These are phyloP conservation scores for Styphnolobium japonicum DNA, from an alignment of 306 rosid species.

Conservation along the genomic window DNA sequence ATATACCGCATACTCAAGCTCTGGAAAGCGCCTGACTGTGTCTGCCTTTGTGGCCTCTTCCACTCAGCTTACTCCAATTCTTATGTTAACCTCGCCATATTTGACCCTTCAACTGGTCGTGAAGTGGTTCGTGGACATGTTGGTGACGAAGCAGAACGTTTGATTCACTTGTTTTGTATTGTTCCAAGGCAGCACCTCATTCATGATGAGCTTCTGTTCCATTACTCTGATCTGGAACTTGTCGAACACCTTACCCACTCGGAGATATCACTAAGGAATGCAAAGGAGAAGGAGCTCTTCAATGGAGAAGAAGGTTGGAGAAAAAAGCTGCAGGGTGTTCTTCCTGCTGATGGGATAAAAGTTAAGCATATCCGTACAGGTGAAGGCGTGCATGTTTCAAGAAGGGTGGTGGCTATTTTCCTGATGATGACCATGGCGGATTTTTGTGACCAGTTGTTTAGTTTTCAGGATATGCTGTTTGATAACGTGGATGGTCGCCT, in stretches of 20 bases:
- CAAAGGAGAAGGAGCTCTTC: conserved; percentile 39
- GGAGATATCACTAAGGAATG: conserved; percentile 28
- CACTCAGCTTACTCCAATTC: conserved; percentile 94
- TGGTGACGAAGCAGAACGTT: conserved; percentile 58
- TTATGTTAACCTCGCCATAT: conserved; percentile 88
- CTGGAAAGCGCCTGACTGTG: conserved; percentile 55
- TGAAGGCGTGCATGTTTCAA: conserved; percentile 61
- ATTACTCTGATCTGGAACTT: conserved; percentile 63
- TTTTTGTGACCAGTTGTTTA: conserved; percentile 73
- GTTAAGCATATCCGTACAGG: conserved; percentile 71
- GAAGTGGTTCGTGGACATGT: conserved; percentile 59
- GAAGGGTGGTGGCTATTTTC: conserved; percentile 66
- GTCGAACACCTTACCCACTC: conserved; percentile 53
- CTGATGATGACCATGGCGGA: conserved; percentile 82
- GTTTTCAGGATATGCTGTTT: conserved; percentile 69
- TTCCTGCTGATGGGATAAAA: conserved; percentile 55
- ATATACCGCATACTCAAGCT: conserved; percentile 65
- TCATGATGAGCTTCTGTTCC: conserved; percentile 76
- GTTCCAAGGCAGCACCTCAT: conserved; percentile 77
- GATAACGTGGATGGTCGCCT: conserved; percentile 57
- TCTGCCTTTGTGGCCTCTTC: conserved; percentile 84
- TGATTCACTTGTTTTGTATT: conserved; percentile 73
- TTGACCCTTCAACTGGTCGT: conserved; percentile 78
- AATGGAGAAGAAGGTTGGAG: conserved; percentile 60
- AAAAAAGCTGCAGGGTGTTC: conserved; percentile 50